Conservation (phyloP, 495 filamentous ascomycete species). For the Penicillium cosmopolitanum region DNA sequence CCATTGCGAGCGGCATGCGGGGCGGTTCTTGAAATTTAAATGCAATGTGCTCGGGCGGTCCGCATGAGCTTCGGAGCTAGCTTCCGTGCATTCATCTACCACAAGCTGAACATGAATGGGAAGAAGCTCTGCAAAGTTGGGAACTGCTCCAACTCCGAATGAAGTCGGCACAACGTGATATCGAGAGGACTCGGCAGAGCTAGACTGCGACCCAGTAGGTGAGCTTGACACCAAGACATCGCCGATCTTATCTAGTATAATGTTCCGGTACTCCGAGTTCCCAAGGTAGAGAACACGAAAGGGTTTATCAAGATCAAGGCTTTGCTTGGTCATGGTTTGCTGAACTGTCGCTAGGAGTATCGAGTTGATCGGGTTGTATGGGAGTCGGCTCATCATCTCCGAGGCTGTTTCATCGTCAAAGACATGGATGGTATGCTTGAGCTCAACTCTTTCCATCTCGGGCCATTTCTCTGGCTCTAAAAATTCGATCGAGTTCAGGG, state of each 20-base stretch:
- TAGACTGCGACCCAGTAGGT: conserved; percentile 41
- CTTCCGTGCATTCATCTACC: conserved; percentile 70
- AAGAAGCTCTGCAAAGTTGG: conserved; percentile 69
- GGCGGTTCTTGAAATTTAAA: conserved; percentile 62
- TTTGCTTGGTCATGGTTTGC: conserved; percentile 71
- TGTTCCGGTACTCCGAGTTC: conserved; percentile 61
- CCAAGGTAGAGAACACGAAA: conserved; percentile 74
- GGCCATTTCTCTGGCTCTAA: conserved; percentile 58
- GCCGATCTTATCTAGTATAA: conserved; percentile 76
- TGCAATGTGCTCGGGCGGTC: conserved; percentile 51
- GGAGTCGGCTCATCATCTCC: conserved; percentile 46
- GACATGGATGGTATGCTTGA: conserved; percentile 65
- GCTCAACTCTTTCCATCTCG: conserved; percentile 57
- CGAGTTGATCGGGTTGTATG: conserved; percentile 29
- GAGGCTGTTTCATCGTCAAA: conserved; percentile 57
- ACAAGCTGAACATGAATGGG: conserved; percentile 76
- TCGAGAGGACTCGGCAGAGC: conserved; percentile 58
- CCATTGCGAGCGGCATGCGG: conserved; percentile 48
- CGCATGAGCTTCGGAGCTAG: conserved; percentile 46
- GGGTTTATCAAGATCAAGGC: conserved; percentile 65
- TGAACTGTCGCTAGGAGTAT: conserved; percentile 61
- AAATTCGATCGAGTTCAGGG: conserved; percentile 61
- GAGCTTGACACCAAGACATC: conserved; percentile 62
- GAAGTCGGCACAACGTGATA: conserved; percentile 79
- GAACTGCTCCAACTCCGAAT: conserved; percentile 60